These are phyloP conservation scores for Petunia hybrid DNA, from an alignment of 305 asterid species.

Conservation along the genomic window DNA sequence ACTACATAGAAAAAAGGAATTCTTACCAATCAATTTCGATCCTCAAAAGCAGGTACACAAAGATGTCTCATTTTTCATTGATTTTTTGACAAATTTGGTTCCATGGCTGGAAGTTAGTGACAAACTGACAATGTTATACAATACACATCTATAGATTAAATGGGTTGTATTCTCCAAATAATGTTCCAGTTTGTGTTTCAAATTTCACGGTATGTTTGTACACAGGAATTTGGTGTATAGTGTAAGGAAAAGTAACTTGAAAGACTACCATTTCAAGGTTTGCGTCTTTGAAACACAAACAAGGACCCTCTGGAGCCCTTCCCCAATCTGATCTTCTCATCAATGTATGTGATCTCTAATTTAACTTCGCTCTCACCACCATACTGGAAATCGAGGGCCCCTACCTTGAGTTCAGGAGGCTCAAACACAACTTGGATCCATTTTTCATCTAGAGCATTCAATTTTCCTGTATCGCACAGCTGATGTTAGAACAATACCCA, in stretches of 20 bases:
- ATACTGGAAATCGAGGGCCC: conserved; percentile 67
- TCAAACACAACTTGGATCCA: conserved; percentile 91
- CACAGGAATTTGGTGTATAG: background rate
- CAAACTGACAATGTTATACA: background rate
- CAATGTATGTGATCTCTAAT: conserved; percentile 84
- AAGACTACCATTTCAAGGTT: conserved; percentile 21
- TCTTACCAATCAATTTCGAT: background rate
- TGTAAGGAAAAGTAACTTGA: background rate
- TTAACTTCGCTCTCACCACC: conserved; percentile 96
- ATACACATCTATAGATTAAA: background rate
- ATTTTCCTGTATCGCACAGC: conserved; percentile 59
- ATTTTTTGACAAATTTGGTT: no score
- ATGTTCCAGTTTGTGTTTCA: background rate
- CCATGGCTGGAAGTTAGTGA: background rate
- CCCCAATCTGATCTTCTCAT: conserved; percentile 82
- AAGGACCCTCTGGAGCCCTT: conserved; percentile 88
- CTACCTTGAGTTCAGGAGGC: conserved; percentile 80
- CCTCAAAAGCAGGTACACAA: background rate
- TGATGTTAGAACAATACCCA: background rate
- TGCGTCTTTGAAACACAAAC: conserved; percentile 72
- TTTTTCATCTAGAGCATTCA: conserved; percentile 74
- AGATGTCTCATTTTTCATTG: no score
- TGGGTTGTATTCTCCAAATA: no score
- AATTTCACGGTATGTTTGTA: background rate
- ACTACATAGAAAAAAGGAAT: no score